Percentiles rank a stretch among this genome's conserved stretches.
Evolutionary conservation across 2,329 filamentous ascomycete genomes (phyloP).

Genomic region (Fusarium nanum): DNA sequence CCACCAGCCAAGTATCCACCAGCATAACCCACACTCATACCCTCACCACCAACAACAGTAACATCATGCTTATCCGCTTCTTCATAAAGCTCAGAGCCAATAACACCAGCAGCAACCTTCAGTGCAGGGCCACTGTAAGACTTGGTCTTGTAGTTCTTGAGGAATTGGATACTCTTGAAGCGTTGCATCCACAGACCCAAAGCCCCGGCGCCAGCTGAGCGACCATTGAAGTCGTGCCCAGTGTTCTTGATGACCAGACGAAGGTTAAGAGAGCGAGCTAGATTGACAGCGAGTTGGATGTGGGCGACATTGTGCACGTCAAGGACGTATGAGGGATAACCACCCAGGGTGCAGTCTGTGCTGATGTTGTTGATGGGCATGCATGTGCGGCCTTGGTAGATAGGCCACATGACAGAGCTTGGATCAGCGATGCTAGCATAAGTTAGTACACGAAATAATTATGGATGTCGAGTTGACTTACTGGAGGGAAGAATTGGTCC

Average conservation of each 20-base stretch:
- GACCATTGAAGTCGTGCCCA: constrained; percentile 64
- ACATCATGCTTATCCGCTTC: constrained; percentile 60
- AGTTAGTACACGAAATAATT: neutral
- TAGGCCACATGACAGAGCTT: constrained; percentile 55
- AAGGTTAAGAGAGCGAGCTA: constrained; percentile 58
- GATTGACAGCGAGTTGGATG: constrained; percentile 60
- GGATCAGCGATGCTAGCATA: constrained; percentile 50
- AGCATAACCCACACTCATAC: constrained; percentile 46
- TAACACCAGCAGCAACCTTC: constrained; percentile 66
- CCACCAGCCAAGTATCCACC: constrained; percentile 41
- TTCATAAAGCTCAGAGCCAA: constrained; percentile 64
- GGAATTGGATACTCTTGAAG: constrained; percentile 57
- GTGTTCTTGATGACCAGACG: constrained; percentile 62
- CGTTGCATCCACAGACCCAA: constrained; percentile 68
- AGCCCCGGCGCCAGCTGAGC: constrained; percentile 66
- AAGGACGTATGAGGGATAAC: constrained; percentile 57
- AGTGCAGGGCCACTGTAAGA: constrained; percentile 60
- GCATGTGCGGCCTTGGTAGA: constrained; percentile 56
- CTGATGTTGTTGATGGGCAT: constrained; percentile 41
- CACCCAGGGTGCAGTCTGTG: constrained; percentile 54
- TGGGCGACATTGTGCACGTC: constrained; percentile 56
- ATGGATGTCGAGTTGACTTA: neutral
- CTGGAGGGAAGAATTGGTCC: constrained; percentile 44
- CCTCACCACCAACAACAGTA: constrained; percentile 65
- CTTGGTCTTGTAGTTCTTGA: constrained; percentile 31